Base-by-base conservation (phyloP, 139 green algal genomes). In the Pleodorina starrii region DNA sequence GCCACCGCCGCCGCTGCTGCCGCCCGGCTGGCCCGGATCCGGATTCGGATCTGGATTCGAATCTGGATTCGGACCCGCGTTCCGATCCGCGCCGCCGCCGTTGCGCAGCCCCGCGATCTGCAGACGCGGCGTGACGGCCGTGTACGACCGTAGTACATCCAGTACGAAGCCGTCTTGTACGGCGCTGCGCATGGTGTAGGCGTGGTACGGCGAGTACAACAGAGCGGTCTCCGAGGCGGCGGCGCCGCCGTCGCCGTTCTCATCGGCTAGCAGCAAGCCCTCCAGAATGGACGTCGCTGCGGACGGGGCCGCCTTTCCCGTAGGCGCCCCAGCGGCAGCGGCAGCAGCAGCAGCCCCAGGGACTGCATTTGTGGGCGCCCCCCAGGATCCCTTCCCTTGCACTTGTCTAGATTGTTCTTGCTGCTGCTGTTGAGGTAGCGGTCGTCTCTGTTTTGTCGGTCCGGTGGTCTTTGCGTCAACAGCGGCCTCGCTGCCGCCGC, bases 161-260 rank as follows among this genome's bases (percentile, higher is more conserved):
- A 94, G 81, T 0, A 94, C 89, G 60, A 89, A 82, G 21, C 89
- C 86, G 66, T 94, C 91, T 0, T 57, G 36, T 16, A 92, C 71
- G 25, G 91, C 91, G 38, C 42, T 46, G 35, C 68, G 68, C 71
- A 94, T 89, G 46, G 44, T 86, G 80, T 92, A 92, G 5, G 43
- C 48, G n/a, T 94, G 91, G 46, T 72, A 94, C 0, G 91, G 91
- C 5, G 51, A 7, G 66, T 91, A 91, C 59, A 90, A 59, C 12
- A 85, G 35, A 5, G 85, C 86, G 9, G 48, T 10, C 43, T 51
- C 73, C 11, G 21, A 42, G 27, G 54, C 25, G 6, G 54, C 5
- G 29, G 54, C 54, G 54, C 54, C 54, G 54, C 54, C 9, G 54
- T 25, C 54, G 54, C 54, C 16, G 32, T 48, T 35, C n/a, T n/a